phyloP scores from a whole-genome alignment of 179 eudicot species.

The Spergularia azorica region DNA sequence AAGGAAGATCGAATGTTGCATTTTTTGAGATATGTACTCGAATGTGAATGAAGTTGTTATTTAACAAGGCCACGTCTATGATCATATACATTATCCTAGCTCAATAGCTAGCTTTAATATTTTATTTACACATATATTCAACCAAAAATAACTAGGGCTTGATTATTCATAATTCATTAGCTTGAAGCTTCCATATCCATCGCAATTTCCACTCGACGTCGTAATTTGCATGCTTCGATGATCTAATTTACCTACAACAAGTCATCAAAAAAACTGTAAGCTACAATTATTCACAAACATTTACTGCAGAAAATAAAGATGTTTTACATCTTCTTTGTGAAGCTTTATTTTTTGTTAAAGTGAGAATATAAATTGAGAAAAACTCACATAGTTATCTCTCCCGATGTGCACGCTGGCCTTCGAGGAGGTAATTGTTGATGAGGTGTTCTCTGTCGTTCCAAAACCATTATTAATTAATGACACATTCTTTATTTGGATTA shows the following conservation, averaged over 20 bases:
- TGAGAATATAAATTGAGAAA: not conserved
- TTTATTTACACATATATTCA: not conserved
- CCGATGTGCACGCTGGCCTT: conserved; percentile 78
- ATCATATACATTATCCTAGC: not conserved
- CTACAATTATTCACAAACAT: not conserved
- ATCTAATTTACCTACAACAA: conserved; percentile 11
- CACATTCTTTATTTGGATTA: no score
- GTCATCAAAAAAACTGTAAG: no score
- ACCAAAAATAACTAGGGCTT: not conserved
- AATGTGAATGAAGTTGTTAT: no score
- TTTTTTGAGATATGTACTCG: no score
- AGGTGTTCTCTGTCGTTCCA: conserved; percentile 61
- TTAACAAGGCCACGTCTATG: no score
- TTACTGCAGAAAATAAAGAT: no score
- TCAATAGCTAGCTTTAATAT: not conserved
- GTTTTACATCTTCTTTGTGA: no score
- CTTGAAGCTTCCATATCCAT: not conserved
- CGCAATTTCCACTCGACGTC: not conserved
- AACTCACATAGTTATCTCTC: conserved; percentile 38
- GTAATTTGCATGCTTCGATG: not conserved
- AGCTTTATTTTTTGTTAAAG: no score
- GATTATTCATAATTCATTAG: not conserved
- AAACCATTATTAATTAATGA: no score
- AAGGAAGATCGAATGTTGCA: no score
- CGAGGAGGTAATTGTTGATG: conserved; percentile 82